Percentiles rank a stretch among this genome's conserved stretches.
Evolutionary conservation across 345 rosid genomes (phyloP).

Genomic region (Trapa bicornis): DNA sequence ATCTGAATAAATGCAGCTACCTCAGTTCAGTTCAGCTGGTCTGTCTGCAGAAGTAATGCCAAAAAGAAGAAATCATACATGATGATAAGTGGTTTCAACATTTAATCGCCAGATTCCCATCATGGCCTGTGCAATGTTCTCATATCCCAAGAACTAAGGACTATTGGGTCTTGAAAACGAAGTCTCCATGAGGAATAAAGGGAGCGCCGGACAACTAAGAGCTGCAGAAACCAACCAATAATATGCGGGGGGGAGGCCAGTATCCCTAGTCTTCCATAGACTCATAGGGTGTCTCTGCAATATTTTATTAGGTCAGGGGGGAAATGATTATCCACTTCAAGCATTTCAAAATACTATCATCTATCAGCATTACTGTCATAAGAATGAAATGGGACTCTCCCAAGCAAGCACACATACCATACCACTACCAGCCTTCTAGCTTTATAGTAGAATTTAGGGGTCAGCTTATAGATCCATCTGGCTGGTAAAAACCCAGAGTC

Average conservation of each 20-base stretch:
- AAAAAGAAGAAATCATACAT: neutral
- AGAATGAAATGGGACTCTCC: too few relatives aligned
- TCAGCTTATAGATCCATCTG: too few relatives aligned
- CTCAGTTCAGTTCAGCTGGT: too few relatives aligned
- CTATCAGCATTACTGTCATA: too few relatives aligned
- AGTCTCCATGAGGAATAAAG: conserved; percentile 2
- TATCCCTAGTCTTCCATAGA: conserved; percentile 2
- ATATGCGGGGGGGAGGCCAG: neutral
- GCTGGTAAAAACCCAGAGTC: too few relatives aligned
- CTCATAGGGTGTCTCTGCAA: neutral
- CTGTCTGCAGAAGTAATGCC: neutral
- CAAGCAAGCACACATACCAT: too few relatives aligned
- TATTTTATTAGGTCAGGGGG: too few relatives aligned
- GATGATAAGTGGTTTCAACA: conserved; percentile 1
- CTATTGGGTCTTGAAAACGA: conserved; percentile 1
- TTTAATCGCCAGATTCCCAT: neutral
- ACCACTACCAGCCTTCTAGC: too few relatives aligned
- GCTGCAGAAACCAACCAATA: neutral
- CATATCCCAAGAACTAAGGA: neutral
- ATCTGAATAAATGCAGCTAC: neutral
- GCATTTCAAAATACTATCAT: neutral
- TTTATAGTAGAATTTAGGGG: too few relatives aligned
- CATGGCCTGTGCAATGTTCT: neutral
- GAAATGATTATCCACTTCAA: too few relatives aligned
- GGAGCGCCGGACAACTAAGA: neutral